phyloP scores from a whole-genome alignment of 768 basidiomycete genomes.

The Podaxis rugospora region DNA sequence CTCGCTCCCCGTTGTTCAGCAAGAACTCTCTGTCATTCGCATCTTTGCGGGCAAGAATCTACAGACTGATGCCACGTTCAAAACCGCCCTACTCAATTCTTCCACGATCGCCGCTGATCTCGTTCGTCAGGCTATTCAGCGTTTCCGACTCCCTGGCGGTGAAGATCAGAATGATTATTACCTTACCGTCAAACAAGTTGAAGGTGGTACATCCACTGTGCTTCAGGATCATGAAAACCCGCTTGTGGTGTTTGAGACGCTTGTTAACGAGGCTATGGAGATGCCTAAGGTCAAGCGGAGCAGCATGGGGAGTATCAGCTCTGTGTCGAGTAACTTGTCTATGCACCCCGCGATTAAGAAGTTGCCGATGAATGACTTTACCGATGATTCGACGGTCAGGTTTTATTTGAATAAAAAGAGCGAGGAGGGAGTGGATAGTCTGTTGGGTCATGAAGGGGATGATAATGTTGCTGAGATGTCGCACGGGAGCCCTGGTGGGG shows the following conservation, averaged over 20 bases:
- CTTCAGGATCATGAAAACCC: constrained; percentile 74
- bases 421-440: constrained; percentile 33
- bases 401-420: constrained; percentile 82
- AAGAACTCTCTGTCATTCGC: constrained; percentile 87
- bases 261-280: constrained; percentile 77
- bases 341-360: constrained; percentile 95
- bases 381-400: constrained; percentile 95
- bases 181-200: constrained; percentile 90
- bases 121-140: constrained; percentile 88
- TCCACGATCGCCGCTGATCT: constrained; percentile 83
- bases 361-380: constrained; percentile 95
- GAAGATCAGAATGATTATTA: constrained; percentile 70
- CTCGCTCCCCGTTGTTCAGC: constrained; percentile 57
- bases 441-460: constrained; percentile 34
- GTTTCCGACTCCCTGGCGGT: constrained; percentile 76
- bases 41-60: constrained; percentile 91
- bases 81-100: constrained; percentile 90
- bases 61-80: constrained; percentile 95
- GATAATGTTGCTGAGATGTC: constrained; percentile 36
- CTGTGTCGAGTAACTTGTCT: constrained; percentile 86
- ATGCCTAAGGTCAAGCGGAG: constrained; percentile 88
- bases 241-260: constrained; percentile 82
- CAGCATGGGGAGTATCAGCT: constrained; percentile 90
- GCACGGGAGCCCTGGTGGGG: constrained; percentile 13
- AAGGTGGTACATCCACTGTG: constrained; percentile 78